Percentiles rank a stretch among this genome's conserved stretches.
phyloP scores from a whole-genome alignment of 495 filamentous ascomycete genomes.

The Aspergillus haitiensis region DNA sequence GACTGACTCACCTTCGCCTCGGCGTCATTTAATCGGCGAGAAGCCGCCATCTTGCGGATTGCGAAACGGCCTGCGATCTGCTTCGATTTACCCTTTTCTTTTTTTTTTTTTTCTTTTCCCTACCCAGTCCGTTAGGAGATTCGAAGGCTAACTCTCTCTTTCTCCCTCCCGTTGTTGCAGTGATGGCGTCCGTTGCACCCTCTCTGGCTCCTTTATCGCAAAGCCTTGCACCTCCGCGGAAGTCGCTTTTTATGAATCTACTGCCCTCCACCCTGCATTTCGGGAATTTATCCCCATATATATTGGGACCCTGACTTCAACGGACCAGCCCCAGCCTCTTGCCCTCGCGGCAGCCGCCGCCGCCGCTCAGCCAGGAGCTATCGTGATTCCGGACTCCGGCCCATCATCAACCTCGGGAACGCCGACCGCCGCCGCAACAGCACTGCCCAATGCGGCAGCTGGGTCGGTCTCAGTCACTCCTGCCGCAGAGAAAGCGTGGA shows the following conservation, averaged over 20 bases:
- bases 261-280: conserved; percentile 66
- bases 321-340: conserved; percentile 52
- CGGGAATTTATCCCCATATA: conserved; percentile 79
- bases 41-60: background rate
- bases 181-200: conserved; percentile 86
- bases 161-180: conserved; percentile 43
- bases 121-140: conserved; percentile 6
- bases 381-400: conserved; percentile 43
- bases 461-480: conserved; percentile 10
- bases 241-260: conserved; percentile 88
- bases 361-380: conserved; percentile 41
- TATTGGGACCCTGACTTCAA: conserved; percentile 69
- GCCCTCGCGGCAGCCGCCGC: conserved; percentile 46
- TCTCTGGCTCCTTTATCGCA: conserved; percentile 81
- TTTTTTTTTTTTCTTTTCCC: background rate
- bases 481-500: conserved; percentile 40
- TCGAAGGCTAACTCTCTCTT: conserved; percentile 12
- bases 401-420: conserved; percentile 26
- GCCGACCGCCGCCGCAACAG: conserved; percentile 15
- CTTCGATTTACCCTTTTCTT: background rate
- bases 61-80: background rate
- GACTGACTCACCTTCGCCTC: conserved; percentile 11
- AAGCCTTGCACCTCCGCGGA: conserved; percentile 91
- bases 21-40: background rate
- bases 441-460: conserved; percentile 12